A percentile compares a stretch with the other conserved stretches of the same genome.
Conservation (phyloP, 352 stramenopile genomes). For the Phytophthora europaea region DNA sequence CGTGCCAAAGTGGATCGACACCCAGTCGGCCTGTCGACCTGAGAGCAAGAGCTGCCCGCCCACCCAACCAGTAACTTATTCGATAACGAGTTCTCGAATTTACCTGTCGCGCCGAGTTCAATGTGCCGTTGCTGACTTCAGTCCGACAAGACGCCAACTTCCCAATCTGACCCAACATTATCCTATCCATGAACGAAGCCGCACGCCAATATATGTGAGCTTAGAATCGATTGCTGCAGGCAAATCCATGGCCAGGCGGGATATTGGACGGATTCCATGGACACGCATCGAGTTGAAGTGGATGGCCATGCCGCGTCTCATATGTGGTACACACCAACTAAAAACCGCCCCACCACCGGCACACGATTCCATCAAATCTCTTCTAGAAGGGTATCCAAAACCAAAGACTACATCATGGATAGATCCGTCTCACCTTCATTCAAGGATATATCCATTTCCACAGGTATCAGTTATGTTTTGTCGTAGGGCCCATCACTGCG, state of each 20-base stretch:
- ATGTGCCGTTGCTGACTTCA: background rate
- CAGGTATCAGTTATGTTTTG: background rate
- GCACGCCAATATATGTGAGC: too few species aligned
- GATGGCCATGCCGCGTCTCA: slow-evolving; percentile 7
- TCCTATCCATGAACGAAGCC: background rate
- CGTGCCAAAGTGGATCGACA: slow-evolving; percentile 59
- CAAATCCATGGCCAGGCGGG: background rate
- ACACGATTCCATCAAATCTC: background rate
- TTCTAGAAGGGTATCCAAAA: background rate
- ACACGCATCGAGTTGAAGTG: background rate
- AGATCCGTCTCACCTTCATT: background rate
- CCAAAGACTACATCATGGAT: background rate
- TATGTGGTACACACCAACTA: slow-evolving; percentile 3
- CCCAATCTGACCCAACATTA: background rate
- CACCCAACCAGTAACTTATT: slow-evolving; percentile 33
- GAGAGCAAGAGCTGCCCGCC: background rate
- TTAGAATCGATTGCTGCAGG: background rate
- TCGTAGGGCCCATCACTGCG: background rate
- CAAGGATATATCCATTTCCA: background rate
- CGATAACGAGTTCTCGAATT: slow-evolving; percentile 16
- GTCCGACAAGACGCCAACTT: slow-evolving; percentile 1
- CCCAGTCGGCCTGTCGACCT: slow-evolving; percentile 27
- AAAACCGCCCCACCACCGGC: background rate
- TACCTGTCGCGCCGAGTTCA: background rate
- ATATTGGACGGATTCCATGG: background rate